phyloP scores from a whole-genome alignment of 2,329 filamentous ascomycete species.

The Diatrype stigma region DNA sequence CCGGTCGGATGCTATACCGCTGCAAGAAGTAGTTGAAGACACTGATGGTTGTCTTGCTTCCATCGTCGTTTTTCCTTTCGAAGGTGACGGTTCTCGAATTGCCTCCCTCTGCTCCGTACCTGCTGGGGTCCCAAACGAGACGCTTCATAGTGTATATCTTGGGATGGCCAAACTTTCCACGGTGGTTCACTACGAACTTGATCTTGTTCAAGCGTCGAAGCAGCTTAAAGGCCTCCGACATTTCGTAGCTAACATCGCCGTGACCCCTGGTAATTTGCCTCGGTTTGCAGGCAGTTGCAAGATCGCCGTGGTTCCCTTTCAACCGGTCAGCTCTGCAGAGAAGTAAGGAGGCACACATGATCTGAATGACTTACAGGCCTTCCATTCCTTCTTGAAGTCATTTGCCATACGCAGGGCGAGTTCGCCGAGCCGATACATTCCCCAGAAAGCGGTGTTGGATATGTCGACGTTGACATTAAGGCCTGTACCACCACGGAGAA shows the following conservation, averaged over 20 bases:
- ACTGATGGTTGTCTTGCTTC: slow-evolving; percentile 32
- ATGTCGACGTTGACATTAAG: slow-evolving; percentile 87
- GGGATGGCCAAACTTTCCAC: slow-evolving; percentile 39
- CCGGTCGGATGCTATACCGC: slow-evolving; percentile 50
- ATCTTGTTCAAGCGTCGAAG: slow-evolving; percentile 52
- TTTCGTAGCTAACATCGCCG: slow-evolving; percentile 22
- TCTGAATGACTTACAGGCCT: slow-evolving; percentile 20
- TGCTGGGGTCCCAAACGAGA: slow-evolving; percentile 42
- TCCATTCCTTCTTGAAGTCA: slow-evolving; percentile 22
- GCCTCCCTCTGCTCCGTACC: slow-evolving; percentile 41
- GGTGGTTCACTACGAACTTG: slow-evolving; percentile 53
- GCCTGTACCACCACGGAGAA: slow-evolving; percentile 45
- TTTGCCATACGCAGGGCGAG: slow-evolving; percentile 24
- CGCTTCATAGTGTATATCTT: slow-evolving; percentile 50
- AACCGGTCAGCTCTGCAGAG: slow-evolving; percentile 25
- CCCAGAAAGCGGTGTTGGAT: slow-evolving; percentile 88
- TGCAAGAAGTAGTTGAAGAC: slow-evolving; percentile 53
- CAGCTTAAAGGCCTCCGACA: slow-evolving; percentile 50
- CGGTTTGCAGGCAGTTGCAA: slow-evolving; percentile 33
- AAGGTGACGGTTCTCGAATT: slow-evolving; percentile 54
- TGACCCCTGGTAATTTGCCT: slow-evolving; percentile 16
- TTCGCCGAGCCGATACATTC: slow-evolving; percentile 32
- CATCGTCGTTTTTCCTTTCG: slow-evolving; percentile 43
- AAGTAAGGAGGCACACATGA: background rate
- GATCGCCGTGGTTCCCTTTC: slow-evolving; percentile 21